Percentiles rank a stretch among this genome's conserved stretches.
phyloP scores from a whole-genome alignment of 179 eudicot species.

The Pouteria campechiana region DNA sequence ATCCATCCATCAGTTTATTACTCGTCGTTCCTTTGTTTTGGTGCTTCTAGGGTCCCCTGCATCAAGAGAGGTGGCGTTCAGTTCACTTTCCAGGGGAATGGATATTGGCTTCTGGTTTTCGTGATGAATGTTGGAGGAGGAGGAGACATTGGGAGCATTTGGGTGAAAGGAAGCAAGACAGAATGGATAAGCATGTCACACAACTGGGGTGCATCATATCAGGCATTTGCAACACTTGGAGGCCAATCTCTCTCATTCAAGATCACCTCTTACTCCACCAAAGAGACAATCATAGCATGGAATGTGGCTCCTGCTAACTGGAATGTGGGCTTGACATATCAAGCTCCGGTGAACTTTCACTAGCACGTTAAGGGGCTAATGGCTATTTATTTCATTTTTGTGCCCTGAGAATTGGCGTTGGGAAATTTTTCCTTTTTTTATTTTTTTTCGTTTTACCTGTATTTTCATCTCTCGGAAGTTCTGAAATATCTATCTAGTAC shows the following conservation, averaged over 20 bases:
- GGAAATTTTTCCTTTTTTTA: too few relatives aligned
- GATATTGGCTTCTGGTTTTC: slow-evolving; percentile 65
- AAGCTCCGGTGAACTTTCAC: slow-evolving; percentile 33
- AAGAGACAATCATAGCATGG: slow-evolving; percentile 35
- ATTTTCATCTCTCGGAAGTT: too few relatives aligned
- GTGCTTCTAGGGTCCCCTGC: slow-evolving; percentile 51
- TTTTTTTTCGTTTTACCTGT: too few relatives aligned
- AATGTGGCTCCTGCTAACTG: slow-evolving; percentile 56
- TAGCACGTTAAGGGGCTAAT: too few relatives aligned
- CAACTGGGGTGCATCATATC: slow-evolving; percentile 90
- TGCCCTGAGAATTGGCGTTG: too few relatives aligned
- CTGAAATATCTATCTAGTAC: too few relatives aligned
- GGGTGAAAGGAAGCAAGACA: slow-evolving; percentile 65
- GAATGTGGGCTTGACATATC: slow-evolving; percentile 43
- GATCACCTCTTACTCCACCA: slow-evolving; percentile 41
- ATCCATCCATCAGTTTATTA: too few relatives aligned
- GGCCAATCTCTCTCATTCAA: slow-evolving; percentile 71
- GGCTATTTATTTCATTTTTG: too few relatives aligned
- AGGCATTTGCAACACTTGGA: slow-evolving; percentile 54
- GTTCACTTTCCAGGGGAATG: slow-evolving; percentile 59
- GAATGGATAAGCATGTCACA: slow-evolving; percentile 78
- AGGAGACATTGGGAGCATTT: slow-evolving; percentile 57
- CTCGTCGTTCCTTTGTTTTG: not conserved
- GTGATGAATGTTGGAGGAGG: slow-evolving; percentile 84
- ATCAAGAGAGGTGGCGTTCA: slow-evolving; percentile 44